phyloP scores from a whole-genome alignment of 352 stramenopile genomes.

The Pythium plurisporium region DNA sequence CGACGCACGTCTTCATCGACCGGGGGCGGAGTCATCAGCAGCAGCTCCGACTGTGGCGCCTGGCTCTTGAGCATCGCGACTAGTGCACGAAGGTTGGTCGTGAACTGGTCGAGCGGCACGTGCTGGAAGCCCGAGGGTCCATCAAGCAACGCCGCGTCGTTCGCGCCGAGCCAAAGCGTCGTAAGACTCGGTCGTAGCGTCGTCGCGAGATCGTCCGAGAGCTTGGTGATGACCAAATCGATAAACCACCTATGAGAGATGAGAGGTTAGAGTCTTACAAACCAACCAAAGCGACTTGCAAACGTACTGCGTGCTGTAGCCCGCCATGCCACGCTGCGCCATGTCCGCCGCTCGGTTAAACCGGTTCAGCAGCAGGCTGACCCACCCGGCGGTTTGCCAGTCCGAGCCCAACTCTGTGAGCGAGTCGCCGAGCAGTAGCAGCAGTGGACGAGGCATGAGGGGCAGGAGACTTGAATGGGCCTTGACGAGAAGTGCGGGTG shows the following conservation, averaged over 20 bases:
- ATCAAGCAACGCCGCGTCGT: slow-evolving; percentile 43
- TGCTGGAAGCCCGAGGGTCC: slow-evolving; percentile 29
- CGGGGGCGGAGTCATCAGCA: slow-evolving; percentile 45
- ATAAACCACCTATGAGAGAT: too few species aligned
- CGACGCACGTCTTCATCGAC: slow-evolving; percentile 32
- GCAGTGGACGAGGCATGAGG: not conserved
- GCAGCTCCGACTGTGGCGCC: slow-evolving; percentile 21
- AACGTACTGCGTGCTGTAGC: slow-evolving; percentile 40
- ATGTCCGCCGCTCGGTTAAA: slow-evolving; percentile 47
- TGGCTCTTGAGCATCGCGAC: slow-evolving; percentile 18
- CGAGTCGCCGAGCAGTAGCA: slow-evolving; percentile 39
- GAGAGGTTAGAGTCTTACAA: too few species aligned
- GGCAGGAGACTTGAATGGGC: too few species aligned
- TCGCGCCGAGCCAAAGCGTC: slow-evolving; percentile 55
- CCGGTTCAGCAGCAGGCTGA: slow-evolving; percentile 33
- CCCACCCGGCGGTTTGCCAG: slow-evolving; percentile 29
- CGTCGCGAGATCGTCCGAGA: slow-evolving; percentile 30
- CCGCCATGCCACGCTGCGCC: slow-evolving; percentile 38
- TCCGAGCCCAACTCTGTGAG: slow-evolving; percentile 41
- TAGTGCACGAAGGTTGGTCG: slow-evolving; percentile 24
- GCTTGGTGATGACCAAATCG: slow-evolving; percentile 33
- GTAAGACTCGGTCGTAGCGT: slow-evolving; percentile 32
- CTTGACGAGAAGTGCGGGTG: too few species aligned
- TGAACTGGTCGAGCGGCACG: slow-evolving; percentile 44
- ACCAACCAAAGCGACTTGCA: too few species aligned